Percentiles rank a stretch among this genome's conserved stretches.
phyloP scores from a whole-genome alignment of 2,329 filamentous ascomycete genomes.

The Pestalotiopsis sp. region DNA sequence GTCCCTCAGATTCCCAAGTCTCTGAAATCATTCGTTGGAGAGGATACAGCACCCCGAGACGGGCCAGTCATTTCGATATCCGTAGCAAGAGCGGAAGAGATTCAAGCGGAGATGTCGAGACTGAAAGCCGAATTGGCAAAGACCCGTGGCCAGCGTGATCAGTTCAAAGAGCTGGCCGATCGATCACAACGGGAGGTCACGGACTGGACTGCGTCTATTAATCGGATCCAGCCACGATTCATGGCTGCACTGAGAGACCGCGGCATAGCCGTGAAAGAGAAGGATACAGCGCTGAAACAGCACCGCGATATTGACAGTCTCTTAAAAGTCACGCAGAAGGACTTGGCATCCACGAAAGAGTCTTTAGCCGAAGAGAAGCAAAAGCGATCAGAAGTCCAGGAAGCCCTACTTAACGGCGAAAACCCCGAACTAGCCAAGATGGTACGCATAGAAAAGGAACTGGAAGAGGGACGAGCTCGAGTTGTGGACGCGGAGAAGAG shows the following conservation, averaged over 20 bases:
- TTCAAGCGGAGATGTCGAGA: slow-evolving; percentile 33
- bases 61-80: slow-evolving; percentile 30
- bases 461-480: slow-evolving; percentile 40
- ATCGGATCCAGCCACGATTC: slow-evolving; percentile 40
- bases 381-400: slow-evolving; percentile 35
- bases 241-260: slow-evolving; percentile 46
- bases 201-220: slow-evolving; percentile 45
- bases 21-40: slow-evolving; percentile 30
- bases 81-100: slow-evolving; percentile 29
- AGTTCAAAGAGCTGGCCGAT: slow-evolving; percentile 43
- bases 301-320: slow-evolving; percentile 33
- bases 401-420: slow-evolving; percentile 34
- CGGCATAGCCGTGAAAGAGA: slow-evolving; percentile 47
- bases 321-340: slow-evolving; percentile 38
- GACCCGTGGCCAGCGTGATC: slow-evolving; percentile 32
- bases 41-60: slow-evolving; percentile 17
- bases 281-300: slow-evolving; percentile 37
- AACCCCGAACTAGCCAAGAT: slow-evolving; percentile 40
- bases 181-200: slow-evolving; percentile 47
- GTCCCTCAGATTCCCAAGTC: slow-evolving; percentile 29
- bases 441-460: slow-evolving; percentile 40
- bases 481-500: slow-evolving; percentile 42
- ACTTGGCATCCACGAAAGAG: slow-evolving; percentile 39
- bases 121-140: slow-evolving; percentile 37
- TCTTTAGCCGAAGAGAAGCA: slow-evolving; percentile 37